Evolutionary conservation across 2,329 filamentous ascomycete genomes (phyloP).

Genomic region (Phyllosticta citribraziliensis): DNA sequence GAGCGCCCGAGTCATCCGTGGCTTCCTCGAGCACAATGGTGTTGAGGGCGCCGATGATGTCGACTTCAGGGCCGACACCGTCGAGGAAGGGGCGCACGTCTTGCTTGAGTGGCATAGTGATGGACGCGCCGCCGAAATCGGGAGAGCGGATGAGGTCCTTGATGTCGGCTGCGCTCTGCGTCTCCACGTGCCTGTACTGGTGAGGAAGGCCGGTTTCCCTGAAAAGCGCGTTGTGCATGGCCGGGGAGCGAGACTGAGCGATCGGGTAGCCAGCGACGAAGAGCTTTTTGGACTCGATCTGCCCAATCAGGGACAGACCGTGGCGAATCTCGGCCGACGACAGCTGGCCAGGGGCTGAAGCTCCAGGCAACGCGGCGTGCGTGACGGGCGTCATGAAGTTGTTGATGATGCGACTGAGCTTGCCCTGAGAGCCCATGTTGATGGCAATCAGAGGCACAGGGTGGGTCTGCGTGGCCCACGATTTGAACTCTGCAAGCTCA

Average conservation of each 20-base stretch:
- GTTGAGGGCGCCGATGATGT: slow-evolving; percentile 84
- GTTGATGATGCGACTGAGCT: slow-evolving; percentile 84
- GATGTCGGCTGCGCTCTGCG: slow-evolving; percentile 50
- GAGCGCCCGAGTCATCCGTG: slow-evolving; percentile 32
- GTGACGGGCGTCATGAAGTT: slow-evolving; percentile 90
- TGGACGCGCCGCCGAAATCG: slow-evolving; percentile 83
- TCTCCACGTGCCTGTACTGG: slow-evolving; percentile 68
- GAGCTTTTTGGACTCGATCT: slow-evolving; percentile 66
- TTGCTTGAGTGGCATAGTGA: slow-evolving; percentile 91
- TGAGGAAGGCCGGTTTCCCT: slow-evolving; percentile 69
- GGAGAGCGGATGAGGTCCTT: slow-evolving; percentile 55
- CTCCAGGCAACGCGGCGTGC: slow-evolving; percentile 79
- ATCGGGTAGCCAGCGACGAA: slow-evolving; percentile 85
- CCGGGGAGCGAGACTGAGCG: slow-evolving; percentile 70
- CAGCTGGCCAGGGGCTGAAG: slow-evolving; percentile 87
- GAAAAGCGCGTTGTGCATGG: slow-evolving; percentile 84
- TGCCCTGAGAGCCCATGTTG: slow-evolving; percentile 85
- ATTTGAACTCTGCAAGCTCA: slow-evolving; percentile 70
- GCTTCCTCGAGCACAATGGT: slow-evolving; percentile 61
- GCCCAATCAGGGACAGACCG: slow-evolving; percentile 67
- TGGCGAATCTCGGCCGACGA: slow-evolving; percentile 81
- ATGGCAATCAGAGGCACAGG: slow-evolving; percentile 82
- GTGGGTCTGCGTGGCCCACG: slow-evolving; percentile 61
- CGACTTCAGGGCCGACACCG: slow-evolving; percentile 66
- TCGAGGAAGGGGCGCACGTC: slow-evolving; percentile 78